phyloP scores from a whole-genome alignment of 495 filamentous ascomycete species.

The Penicillium diatomitis region DNA sequence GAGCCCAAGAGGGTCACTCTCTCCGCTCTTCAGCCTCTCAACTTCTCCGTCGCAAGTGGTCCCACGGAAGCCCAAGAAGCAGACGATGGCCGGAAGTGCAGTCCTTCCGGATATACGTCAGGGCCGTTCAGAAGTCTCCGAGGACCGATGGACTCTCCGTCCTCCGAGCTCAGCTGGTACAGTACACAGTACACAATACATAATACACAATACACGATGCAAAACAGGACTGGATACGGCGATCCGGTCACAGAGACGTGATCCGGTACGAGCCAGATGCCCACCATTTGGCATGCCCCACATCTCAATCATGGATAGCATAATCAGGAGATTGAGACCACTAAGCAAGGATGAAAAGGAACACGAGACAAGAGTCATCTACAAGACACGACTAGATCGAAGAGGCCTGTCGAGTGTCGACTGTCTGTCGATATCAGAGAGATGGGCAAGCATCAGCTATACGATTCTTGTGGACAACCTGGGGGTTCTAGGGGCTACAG shows the following conservation, averaged over 20 bases:
- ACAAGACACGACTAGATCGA: too few relatives aligned
- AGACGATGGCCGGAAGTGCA: constrained; percentile 8
- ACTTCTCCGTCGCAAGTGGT: not conserved
- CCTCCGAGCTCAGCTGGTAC: constrained; percentile 5
- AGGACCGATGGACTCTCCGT: constrained; percentile 16
- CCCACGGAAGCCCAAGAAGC: not conserved
- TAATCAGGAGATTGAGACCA: constrained; percentile 7
- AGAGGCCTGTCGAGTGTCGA: too few relatives aligned
- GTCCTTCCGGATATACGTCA: constrained; percentile 20
- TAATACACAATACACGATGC: too few relatives aligned
- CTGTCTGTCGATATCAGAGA: too few relatives aligned
- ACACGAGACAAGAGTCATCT: constrained; percentile 2
- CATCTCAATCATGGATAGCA: constrained; percentile 1
- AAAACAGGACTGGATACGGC: too few relatives aligned
- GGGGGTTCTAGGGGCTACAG: too few relatives aligned
- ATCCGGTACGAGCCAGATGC: constrained; percentile 10
- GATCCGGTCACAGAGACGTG: too few relatives aligned
- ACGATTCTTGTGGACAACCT: too few relatives aligned
- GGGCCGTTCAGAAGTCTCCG: constrained; percentile 13
- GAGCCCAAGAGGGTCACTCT: too few relatives aligned
- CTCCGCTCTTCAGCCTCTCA: too few relatives aligned
- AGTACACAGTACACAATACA: too few relatives aligned
- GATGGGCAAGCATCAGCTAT: too few relatives aligned
- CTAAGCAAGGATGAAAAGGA: constrained; percentile 1
- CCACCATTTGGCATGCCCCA: constrained; percentile 14